Conservation (phyloP, 1,284 basidiomycete genomes). For the Phylloporus sp. region DNA sequence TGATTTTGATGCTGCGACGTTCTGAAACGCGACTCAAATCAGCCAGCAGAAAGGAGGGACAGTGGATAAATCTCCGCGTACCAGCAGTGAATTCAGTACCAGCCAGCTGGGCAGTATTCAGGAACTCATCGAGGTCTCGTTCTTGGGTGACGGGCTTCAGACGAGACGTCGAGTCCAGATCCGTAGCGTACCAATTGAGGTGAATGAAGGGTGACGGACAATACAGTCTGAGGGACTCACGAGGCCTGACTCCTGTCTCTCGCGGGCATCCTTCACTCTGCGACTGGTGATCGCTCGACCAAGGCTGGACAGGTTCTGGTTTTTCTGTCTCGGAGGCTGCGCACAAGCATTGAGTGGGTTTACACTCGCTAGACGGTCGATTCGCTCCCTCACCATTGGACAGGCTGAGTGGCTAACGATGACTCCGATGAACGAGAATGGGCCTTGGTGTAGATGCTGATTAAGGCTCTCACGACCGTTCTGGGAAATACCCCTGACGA, state of each 20-base stretch:
- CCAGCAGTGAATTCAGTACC: conserved; percentile 98
- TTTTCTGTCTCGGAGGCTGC: conserved; percentile 38
- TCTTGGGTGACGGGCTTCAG: conserved; percentile 97
- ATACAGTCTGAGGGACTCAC: conserved; percentile 48
- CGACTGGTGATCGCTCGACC: conserved; percentile 92
- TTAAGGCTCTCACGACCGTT: conserved; percentile 17
- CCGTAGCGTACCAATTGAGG: conserved; percentile 71
- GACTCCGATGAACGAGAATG: not conserved
- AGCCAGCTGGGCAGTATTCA: conserved; percentile 94
- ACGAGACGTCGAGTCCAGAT: conserved; percentile 69
- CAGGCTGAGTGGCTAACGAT: not conserved
- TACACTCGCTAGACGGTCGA: not conserved
- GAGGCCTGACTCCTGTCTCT: conserved; percentile 72
- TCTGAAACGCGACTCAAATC: conserved; percentile 52
- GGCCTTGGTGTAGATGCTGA: conserved; percentile 13
- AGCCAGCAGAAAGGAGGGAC: not conserved
- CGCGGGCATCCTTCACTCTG: conserved; percentile 80
- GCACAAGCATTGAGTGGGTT: not conserved
- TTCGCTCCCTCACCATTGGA: conserved; percentile 24
- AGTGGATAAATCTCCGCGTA: conserved; percentile 39
- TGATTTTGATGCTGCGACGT: conserved; percentile 90
- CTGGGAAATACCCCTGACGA: conserved; percentile 23
- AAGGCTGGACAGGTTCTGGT: conserved; percentile 74
- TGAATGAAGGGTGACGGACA: not conserved
- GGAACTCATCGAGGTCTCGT: conserved; percentile 93